Conservation (phyloP, 2,329 filamentous ascomycete species). For the Herpotrichia juniperi region DNA sequence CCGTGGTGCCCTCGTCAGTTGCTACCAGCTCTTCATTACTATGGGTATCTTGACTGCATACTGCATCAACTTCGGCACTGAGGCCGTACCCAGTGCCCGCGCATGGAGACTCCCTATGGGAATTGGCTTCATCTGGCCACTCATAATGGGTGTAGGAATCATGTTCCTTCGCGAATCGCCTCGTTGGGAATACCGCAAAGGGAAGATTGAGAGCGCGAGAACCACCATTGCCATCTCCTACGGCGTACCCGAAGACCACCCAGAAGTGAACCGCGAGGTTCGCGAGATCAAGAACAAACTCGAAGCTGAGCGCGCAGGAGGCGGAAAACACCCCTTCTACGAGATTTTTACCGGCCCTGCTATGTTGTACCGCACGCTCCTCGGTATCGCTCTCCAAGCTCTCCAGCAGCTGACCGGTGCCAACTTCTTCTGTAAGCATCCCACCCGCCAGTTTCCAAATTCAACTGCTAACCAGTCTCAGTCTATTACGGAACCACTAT, state of each 20-base stretch:
- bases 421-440: slow-evolving; percentile 58
- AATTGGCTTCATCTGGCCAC: slow-evolving; percentile 62
- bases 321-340: slow-evolving; percentile 50
- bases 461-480: slow-evolving; percentile 43
- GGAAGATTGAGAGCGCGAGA: slow-evolving; percentile 58
- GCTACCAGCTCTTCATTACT: slow-evolving; percentile 73
- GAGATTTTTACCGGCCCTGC: slow-evolving; percentile 70
- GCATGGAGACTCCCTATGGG: slow-evolving; percentile 71
- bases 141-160: slow-evolving; percentile 61
- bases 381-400: slow-evolving; percentile 68
- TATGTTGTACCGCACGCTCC: slow-evolving; percentile 68
- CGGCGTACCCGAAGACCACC: slow-evolving; percentile 62
- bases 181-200: slow-evolving; percentile 63
- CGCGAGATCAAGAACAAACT: slow-evolving; percentile 62
- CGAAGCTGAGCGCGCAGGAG: slow-evolving; percentile 55
- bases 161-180: slow-evolving; percentile 63
- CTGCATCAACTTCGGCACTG: slow-evolving; percentile 66
- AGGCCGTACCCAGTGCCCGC: slow-evolving; percentile 52
- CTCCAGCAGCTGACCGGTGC: slow-evolving; percentile 73
- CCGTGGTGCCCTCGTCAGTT: slow-evolving; percentile 66
- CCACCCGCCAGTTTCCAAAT: neutral
- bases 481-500: slow-evolving; percentile 61
- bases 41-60: slow-evolving; percentile 65
- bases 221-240: slow-evolving; percentile 61
- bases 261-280: slow-evolving; percentile 59